phyloP scores from a whole-genome alignment of 805 yeast species.

The Wickerhamiella spandovensis region DNA sequence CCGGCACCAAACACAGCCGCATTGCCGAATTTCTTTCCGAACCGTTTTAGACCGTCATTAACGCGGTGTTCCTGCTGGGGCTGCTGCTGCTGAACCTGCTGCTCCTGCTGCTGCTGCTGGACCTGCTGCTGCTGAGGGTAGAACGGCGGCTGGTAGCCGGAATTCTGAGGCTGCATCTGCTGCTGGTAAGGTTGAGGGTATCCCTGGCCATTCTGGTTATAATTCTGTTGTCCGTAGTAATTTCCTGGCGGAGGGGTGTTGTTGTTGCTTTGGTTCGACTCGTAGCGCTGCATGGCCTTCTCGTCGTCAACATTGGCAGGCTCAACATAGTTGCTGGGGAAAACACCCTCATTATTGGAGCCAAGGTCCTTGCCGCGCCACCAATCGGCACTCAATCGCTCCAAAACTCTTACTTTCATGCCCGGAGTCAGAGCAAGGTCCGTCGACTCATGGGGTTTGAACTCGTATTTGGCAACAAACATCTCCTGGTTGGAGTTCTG shows the following conservation, averaged over 20 bases:
- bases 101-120: slow-evolving; percentile 17
- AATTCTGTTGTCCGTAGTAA: slow-evolving; percentile 3
- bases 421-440: slow-evolving; percentile 58
- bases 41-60: slow-evolving; percentile 35
- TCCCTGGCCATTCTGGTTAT: slow-evolving; percentile 6
- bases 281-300: slow-evolving; percentile 8
- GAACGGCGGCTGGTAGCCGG: slow-evolving; percentile 10
- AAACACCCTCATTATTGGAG: slow-evolving; percentile 57
- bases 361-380: slow-evolving; percentile 54
- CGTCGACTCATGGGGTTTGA: slow-evolving; percentile 57
- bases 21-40: slow-evolving; percentile 72
- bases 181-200: slow-evolving; percentile 13
- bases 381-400: slow-evolving; percentile 77
- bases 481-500: neutral
- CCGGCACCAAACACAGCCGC: slow-evolving; percentile 97
- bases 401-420: slow-evolving; percentile 54
- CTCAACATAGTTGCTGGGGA: slow-evolving; percentile 79
- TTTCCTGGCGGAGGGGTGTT: slow-evolving; percentile 12
- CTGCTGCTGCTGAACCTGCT: slow-evolving; percentile 15
- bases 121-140: slow-evolving; percentile 18
- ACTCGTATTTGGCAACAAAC: slow-evolving; percentile 58
- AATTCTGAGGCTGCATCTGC: slow-evolving; percentile 11
- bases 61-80: slow-evolving; percentile 17
- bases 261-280: slow-evolving; percentile 9
- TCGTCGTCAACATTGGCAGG: slow-evolving; percentile 10